phyloP scores from a whole-genome alignment of 805 yeast species.

The Candida succiphila region DNA sequence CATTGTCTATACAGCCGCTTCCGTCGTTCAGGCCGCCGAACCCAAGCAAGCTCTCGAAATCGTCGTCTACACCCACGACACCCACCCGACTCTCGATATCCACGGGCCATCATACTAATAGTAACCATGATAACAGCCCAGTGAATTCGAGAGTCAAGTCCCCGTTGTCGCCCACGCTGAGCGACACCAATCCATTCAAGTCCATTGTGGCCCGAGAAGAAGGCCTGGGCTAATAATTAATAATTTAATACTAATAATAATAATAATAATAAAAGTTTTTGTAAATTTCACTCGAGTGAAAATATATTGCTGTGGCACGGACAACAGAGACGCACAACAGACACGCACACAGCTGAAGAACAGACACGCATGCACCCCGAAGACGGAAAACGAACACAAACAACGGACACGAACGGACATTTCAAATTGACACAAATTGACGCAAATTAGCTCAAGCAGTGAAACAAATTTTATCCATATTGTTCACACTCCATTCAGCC shows the following conservation, averaged over 20 bases:
- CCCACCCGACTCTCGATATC: too few relatives aligned
- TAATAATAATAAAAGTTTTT: slow-evolving; percentile 77
- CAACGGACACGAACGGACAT: too few relatives aligned
- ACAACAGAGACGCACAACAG: neutral
- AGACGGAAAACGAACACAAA: too few relatives aligned
- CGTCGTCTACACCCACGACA: neutral
- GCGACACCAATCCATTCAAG: neutral
- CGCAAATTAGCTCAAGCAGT: too few relatives aligned
- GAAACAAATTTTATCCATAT: too few relatives aligned
- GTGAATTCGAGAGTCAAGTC: neutral
- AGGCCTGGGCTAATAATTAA: neutral
- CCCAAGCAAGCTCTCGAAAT: neutral
- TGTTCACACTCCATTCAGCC: too few relatives aligned
- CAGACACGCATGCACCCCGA: too few relatives aligned
- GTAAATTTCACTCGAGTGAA: slow-evolving; percentile 90
- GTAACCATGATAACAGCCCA: neutral
- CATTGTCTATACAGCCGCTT: neutral
- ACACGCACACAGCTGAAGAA: neutral
- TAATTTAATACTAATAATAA: slow-evolving; percentile 17
- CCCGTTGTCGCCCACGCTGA: neutral
- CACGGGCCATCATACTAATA: neutral
- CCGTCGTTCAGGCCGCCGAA: neutral
- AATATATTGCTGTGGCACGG: slow-evolving; percentile 85
- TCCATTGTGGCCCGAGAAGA: neutral
- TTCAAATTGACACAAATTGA: too few relatives aligned